phyloP scores from a whole-genome alignment of 2,329 filamentous ascomycete genomes.

The Ampelomyces quisqualis region DNA sequence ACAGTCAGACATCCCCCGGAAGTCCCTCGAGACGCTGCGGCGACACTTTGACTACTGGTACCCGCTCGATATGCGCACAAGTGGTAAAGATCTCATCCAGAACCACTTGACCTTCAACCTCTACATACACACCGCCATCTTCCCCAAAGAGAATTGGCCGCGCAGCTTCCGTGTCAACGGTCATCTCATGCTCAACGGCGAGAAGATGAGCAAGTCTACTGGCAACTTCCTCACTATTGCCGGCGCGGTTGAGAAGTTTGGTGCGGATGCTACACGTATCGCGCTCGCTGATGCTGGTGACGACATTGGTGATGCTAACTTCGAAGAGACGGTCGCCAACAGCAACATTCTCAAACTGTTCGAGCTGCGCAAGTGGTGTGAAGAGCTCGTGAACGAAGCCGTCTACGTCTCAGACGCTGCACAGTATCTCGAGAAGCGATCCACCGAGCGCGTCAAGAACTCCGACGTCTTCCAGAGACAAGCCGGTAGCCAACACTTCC shows the following conservation, averaged over 20 bases:
- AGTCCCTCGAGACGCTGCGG: slow-evolving; percentile 75
- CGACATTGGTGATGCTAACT: slow-evolving; percentile 92
- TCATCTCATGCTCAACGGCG: slow-evolving; percentile 89
- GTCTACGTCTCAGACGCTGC: slow-evolving; percentile 47
- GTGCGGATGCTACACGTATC: slow-evolving; percentile 87
- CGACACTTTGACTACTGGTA: slow-evolving; percentile 98
- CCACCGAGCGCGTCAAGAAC: slow-evolving; percentile 50
- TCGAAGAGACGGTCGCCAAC: slow-evolving; percentile 93
- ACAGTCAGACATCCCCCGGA: slow-evolving; percentile 69
- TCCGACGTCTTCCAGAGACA: slow-evolving; percentile 67
- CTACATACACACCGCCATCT: slow-evolving; percentile 89
- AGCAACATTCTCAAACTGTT: slow-evolving; percentile 84
- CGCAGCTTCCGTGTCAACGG: slow-evolving; percentile 83
- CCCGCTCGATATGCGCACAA: slow-evolving; percentile 82
- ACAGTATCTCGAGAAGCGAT: slow-evolving; percentile 45
- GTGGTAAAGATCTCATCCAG: slow-evolving; percentile 70
- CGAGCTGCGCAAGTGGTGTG: slow-evolving; percentile 85
- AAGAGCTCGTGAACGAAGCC: slow-evolving; percentile 72
- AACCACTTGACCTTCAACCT: slow-evolving; percentile 96
- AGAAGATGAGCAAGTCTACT: slow-evolving; percentile 98
- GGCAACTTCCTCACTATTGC: slow-evolving; percentile 94
- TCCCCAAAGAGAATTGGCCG: slow-evolving; percentile 87
- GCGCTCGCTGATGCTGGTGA: slow-evolving; percentile 94
- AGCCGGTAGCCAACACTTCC: slow-evolving; percentile 63
- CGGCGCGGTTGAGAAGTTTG: slow-evolving; percentile 86